Evolutionary conservation across 2,329 filamentous ascomycete species (phyloP), one percentile per base, ranked within the genome.

Genomic region (Ceratocystis diversiconidia): DNA sequence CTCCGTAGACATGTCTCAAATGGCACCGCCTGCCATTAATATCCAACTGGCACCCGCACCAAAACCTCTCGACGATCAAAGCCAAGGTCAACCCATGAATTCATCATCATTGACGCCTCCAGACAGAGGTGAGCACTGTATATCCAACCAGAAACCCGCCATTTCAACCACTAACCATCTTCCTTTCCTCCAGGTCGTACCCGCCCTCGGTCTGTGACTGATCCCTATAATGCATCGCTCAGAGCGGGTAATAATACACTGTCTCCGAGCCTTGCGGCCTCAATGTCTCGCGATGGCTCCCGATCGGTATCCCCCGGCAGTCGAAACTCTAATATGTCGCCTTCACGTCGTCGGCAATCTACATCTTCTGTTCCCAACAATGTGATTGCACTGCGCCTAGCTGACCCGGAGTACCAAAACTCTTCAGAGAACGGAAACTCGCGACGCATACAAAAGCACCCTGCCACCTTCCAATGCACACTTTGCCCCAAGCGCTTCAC

Each of bases 401-500:
- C 91, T 10, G 90, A 96, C 74, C 92, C 92, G 0, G 87, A 91
- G 55, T 88, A 92, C 68, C 88, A 91, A 65, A 85, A 84, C 28
- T 81, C 83, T 3, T 82, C 82, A 64, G 78, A 82, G 12, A 78
- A 78, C 57, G 84, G 86, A 61, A 81, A 79, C 48, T 77, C 84
- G 5, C 95, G 94, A 73, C 86, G 94, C n/a, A 86, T 90, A 0
- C 94, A 99, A 74, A 99, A 99, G 73, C 94, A 99, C 71, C 94
- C 94, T 0, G 94, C 94, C 5, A 99, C 92, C 0, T 99, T 97
- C 76, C 92, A 97, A 73, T 99, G 94, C 74, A 89, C 78, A 8
- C 79, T 97, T 7, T 99, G 94, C 71, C 92, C 94, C 0, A 99
- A 99, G 75, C 85, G 90, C 17, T 99, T 99, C 73, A 99, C 94